Conservation (phyloP, 106 monocot genomes). For the Amphibolis antarctica region DNA sequence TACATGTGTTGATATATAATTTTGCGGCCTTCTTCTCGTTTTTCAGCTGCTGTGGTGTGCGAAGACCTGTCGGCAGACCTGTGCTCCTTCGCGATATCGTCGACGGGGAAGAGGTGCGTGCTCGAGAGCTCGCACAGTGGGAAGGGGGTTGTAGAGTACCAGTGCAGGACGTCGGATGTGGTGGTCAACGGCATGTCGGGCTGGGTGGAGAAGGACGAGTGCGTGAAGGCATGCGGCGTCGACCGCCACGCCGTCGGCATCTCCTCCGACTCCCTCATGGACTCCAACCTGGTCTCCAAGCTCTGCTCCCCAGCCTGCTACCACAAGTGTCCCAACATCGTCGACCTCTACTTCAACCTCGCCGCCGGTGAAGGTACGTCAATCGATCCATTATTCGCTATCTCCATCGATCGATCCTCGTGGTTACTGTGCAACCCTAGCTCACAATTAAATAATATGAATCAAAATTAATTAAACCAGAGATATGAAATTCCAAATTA, state of each 20-base stretch:
- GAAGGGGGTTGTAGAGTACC: conserved; percentile 5
- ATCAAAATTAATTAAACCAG: too few species aligned
- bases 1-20: too few species aligned
- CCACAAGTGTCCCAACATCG: conserved; percentile 56
- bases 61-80: conserved; percentile 13
- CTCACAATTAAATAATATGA: too few species aligned
- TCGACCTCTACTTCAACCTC: conserved; percentile 74
- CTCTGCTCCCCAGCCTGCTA: conserved; percentile 59
- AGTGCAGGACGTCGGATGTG: conserved; percentile 18
- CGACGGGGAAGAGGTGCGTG: conserved; percentile 28
- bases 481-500: too few species aligned
- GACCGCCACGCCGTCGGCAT: conserved; percentile 46
- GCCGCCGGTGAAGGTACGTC: conserved; percentile 70
- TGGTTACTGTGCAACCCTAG: too few species aligned
- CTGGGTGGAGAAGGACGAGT: conserved; percentile 30
- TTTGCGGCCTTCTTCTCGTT: too few species aligned
- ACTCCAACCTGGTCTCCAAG: conserved; percentile 24
- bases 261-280: conserved; percentile 55
- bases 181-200: conserved; percentile 1
- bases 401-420: too few species aligned
- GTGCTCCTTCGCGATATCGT: conserved; percentile 36
- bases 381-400: too few species aligned
- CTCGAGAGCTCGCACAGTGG: conserved; percentile 19
- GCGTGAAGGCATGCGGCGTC: conserved; percentile 55
- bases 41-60: conserved; percentile 15